phyloP scores from a whole-genome alignment of 257 asterid species.

The Primulina huaijiensis region DNA sequence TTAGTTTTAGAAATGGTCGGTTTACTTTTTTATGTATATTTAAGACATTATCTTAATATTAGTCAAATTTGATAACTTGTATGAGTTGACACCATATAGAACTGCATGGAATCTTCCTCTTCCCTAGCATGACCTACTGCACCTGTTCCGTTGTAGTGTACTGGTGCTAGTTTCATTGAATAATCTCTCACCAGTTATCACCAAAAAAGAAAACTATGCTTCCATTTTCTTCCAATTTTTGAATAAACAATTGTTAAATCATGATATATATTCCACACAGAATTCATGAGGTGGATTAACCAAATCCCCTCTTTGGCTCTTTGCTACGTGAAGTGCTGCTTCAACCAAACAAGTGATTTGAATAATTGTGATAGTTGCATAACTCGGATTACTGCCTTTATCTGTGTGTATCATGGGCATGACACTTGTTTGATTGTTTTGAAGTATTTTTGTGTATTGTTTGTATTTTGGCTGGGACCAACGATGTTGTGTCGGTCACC shows the following conservation, averaged over 20 bases:
- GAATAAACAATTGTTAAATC: background rate
- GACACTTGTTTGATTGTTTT: background rate
- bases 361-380: background rate
- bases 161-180: background rate
- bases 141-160: background rate
- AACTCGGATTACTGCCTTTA: background rate
- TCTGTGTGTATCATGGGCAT: background rate
- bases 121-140: background rate
- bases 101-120: background rate
- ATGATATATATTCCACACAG: background rate
- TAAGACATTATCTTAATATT: background rate
- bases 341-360: background rate
- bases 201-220: background rate
- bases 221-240: background rate
- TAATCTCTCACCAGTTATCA: background rate
- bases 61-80: too few relatives aligned
- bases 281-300: background rate
- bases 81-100: background rate
- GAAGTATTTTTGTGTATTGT: background rate
- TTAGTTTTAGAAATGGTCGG: too few relatives aligned
- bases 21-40: too few relatives aligned
- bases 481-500: background rate
- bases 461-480: background rate
- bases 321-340: background rate
- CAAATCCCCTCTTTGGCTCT: background rate